Conservation (phyloP, 768 basidiomycete genomes). For the Paxillus ammoniavirescens region DNA sequence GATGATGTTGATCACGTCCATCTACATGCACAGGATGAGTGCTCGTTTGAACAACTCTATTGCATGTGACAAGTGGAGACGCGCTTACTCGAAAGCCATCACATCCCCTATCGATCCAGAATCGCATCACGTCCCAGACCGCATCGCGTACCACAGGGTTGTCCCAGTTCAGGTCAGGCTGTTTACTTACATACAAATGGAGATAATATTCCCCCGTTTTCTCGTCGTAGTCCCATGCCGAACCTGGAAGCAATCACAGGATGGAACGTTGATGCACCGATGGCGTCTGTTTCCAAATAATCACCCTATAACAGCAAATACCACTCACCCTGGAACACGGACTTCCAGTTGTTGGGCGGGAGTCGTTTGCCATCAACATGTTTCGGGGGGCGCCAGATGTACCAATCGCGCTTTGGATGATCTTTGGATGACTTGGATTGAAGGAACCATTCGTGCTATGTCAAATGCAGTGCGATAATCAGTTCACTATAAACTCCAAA, state of each 20-base stretch:
- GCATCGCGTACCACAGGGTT: constrained; percentile 58
- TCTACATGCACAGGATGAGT: constrained; percentile 33
- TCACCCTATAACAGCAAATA: background rate
- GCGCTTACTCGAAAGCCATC: constrained; percentile 69
- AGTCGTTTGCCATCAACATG: constrained; percentile 50
- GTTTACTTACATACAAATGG: constrained; percentile 62
- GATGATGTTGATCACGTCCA: constrained; percentile 71
- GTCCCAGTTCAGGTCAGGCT: constrained; percentile 81
- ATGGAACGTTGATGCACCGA: background rate
- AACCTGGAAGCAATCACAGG: constrained; percentile 36
- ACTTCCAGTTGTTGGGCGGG: constrained; percentile 76
- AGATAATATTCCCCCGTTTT: constrained; percentile 68
- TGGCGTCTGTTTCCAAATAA: background rate
- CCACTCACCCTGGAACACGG: constrained; percentile 56
- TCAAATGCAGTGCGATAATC: background rate
- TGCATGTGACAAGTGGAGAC: background rate
- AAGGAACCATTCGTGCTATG: constrained; percentile 70
- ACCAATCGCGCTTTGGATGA: constrained; percentile 71
- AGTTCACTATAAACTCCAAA: background rate
- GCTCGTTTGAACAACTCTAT: constrained; percentile 1
- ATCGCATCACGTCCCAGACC: constrained; percentile 63
- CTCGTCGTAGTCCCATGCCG: constrained; percentile 72
- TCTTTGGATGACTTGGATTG: constrained; percentile 50
- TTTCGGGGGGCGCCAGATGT: constrained; percentile 66
- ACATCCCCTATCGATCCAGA: constrained; percentile 73